phyloP scores from a whole-genome alignment of 1,139 yeast genomes.

The Saccharomyces hybrid region DNA sequence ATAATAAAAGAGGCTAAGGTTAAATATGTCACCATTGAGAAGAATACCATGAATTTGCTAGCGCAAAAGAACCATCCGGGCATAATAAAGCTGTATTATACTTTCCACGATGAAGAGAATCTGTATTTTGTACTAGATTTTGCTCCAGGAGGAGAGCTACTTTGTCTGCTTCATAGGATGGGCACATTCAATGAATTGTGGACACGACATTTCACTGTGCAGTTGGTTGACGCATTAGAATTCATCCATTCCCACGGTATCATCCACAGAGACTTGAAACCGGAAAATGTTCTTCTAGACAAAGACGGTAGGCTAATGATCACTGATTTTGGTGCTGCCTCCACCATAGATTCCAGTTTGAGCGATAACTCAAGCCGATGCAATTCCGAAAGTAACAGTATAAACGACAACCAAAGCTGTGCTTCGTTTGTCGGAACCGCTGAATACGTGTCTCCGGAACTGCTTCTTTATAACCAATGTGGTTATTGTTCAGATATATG shows the following conservation, averaged over 20 bases:
- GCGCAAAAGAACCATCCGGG: slow-evolving; percentile 71
- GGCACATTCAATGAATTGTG: slow-evolving; percentile 75
- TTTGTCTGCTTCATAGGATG: slow-evolving; percentile 66
- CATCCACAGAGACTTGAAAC: slow-evolving; percentile 73
- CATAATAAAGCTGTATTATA: slow-evolving; percentile 76
- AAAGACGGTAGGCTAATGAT: slow-evolving; percentile 60
- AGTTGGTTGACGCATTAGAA: slow-evolving; percentile 64
- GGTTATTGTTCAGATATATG: slow-evolving; percentile 72
- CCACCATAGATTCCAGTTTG: slow-evolving; percentile 37
- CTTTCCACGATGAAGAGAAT: slow-evolving; percentile 86
- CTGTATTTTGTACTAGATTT: slow-evolving; percentile 87
- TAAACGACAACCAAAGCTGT: slow-evolving; percentile 10
- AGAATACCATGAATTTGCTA: slow-evolving; percentile 78
- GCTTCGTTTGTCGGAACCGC: slow-evolving; percentile 84
- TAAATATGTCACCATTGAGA: slow-evolving; percentile 92
- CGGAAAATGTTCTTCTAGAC: slow-evolving; percentile 64
- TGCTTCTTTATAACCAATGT: slow-evolving; percentile 59
- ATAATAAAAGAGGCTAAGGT: slow-evolving; percentile 92
- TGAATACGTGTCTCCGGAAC: slow-evolving; percentile 69
- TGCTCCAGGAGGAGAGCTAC: slow-evolving; percentile 87
- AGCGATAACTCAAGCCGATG: slow-evolving; percentile 27
- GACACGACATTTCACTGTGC: slow-evolving; percentile 65
- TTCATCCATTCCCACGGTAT: slow-evolving; percentile 71
- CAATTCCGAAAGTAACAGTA: slow-evolving; percentile 2
- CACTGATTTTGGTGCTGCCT: slow-evolving; percentile 78